phyloP scores from a whole-genome alignment of 2,329 filamentous ascomycete species.

The Kalaharituber pfeilii region DNA sequence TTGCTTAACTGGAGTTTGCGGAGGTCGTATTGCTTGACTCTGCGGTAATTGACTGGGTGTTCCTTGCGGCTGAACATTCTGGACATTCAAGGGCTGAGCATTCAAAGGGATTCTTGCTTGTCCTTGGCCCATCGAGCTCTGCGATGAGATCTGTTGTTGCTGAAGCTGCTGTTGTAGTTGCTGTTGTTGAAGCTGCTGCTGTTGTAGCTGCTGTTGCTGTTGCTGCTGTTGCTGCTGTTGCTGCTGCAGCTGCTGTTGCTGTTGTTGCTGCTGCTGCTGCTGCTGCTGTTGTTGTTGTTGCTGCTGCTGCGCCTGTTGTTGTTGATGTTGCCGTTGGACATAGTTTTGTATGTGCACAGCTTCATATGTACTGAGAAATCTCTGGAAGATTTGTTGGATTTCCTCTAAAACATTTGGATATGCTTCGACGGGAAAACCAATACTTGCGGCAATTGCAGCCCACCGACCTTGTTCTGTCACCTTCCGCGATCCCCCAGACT shows the following conservation, averaged over 20 bases:
- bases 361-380: constrained; percentile 16
- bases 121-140: background rate
- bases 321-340: constrained; percentile 7
- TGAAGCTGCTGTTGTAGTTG: constrained; percentile 8
- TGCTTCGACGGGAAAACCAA: constrained; percentile 41
- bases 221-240: constrained; percentile 3
- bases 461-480: constrained; percentile 55
- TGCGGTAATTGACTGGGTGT: background rate
- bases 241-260: constrained; percentile 14
- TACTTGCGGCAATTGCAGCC: constrained; percentile 49
- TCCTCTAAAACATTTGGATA: constrained; percentile 17
- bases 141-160: constrained; percentile 3
- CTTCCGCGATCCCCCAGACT: constrained; percentile 57
- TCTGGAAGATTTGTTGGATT: constrained; percentile 17
- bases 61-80: background rate
- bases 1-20: background rate
- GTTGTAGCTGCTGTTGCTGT: background rate
- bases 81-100: background rate
- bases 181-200: constrained; percentile 11
- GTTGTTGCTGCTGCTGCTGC: constrained; percentile 8
- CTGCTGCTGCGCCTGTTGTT: constrained; percentile 1
- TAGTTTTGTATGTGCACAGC: constrained; percentile 14
- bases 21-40: background rate
- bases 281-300: background rate
- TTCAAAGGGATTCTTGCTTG: background rate